Evolutionary conservation across 2,329 filamentous ascomycete species (phyloP).

Genomic region (Ceratocystis variospora): DNA sequence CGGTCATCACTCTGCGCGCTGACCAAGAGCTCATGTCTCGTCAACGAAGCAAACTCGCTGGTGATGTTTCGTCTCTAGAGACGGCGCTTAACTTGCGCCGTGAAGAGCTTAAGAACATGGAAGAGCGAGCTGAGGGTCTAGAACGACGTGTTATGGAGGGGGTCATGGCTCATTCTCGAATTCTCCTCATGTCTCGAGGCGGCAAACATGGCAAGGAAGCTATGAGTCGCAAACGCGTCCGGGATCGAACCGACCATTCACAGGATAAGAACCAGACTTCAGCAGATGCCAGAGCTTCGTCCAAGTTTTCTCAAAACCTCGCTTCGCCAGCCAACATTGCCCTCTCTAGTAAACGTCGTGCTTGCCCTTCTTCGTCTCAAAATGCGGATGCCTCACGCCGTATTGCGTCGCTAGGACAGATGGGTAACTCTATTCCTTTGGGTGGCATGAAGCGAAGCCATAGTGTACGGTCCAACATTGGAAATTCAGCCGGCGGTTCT

Average conservation of each 20-base stretch:
- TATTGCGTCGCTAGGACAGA: slow-evolving; percentile 83
- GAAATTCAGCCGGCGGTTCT: slow-evolving; percentile 26
- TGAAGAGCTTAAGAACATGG: slow-evolving; percentile 85
- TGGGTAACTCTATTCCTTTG: slow-evolving; percentile 57
- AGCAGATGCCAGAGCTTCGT: slow-evolving; percentile 16
- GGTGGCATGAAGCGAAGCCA: slow-evolving; percentile 62
- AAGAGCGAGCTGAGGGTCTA: slow-evolving; percentile 70
- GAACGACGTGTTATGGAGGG: slow-evolving; percentile 90
- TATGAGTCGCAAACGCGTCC: slow-evolving; percentile 46
- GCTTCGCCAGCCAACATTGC: slow-evolving; percentile 38
- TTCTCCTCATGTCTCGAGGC: slow-evolving; percentile 64
- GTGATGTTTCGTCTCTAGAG: slow-evolving; percentile 80
- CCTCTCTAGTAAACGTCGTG: slow-evolving; percentile 39
- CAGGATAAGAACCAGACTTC: slow-evolving; percentile 19
- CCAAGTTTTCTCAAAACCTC: background rate
- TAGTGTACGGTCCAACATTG: slow-evolving; percentile 44
- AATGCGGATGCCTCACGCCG: slow-evolving; percentile 36
- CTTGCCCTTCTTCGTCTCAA: slow-evolving; percentile 26
- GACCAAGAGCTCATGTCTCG: slow-evolving; percentile 64
- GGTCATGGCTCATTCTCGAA: slow-evolving; percentile 88
- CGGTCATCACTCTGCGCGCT: slow-evolving; percentile 43
- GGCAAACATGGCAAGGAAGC: slow-evolving; percentile 37
- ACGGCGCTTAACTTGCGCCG: slow-evolving; percentile 78
- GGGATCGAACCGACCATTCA: slow-evolving; percentile 22
- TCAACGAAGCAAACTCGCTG: slow-evolving; percentile 66